A percentile compares a stretch with the other conserved stretches of the same genome.
Conservation (phyloP, 495 filamentous ascomycete species). For the Penicillium coprophilum region DNA sequence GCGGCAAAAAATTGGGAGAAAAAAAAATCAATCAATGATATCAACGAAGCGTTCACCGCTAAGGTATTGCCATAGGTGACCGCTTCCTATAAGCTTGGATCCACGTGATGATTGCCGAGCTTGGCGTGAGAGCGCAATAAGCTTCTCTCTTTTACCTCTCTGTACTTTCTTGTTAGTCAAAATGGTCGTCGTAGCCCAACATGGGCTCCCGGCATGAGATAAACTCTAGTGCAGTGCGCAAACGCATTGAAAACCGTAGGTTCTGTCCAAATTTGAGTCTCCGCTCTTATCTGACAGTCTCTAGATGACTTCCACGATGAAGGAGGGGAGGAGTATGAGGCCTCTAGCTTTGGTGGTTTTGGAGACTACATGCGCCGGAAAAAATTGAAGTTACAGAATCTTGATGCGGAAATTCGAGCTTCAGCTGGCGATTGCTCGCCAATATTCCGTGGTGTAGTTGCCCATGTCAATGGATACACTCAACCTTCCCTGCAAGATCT, state of each 20-base stretch:
- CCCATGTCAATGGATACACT: constrained; percentile 90
- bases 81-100: constrained; percentile 19
- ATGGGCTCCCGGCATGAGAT: constrained; percentile 82
- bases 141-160: not conserved
- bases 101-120: constrained; percentile 20
- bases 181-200: constrained; percentile 30
- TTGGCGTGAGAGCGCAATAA: constrained; percentile 5
- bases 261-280: constrained; percentile 8
- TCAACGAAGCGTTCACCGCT: constrained; percentile 22
- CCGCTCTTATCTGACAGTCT: constrained; percentile 17
- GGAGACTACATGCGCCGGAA: constrained; percentile 89
- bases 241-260: constrained; percentile 73
- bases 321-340: constrained; percentile 86
- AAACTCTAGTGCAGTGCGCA: constrained; percentile 74
- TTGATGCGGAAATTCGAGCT: constrained; percentile 76
- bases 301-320: constrained; percentile 64
- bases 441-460: constrained; percentile 87
- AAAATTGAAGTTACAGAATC: constrained; percentile 92
- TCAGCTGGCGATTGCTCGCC: constrained; percentile 65
- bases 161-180: constrained; percentile 21
- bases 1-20: constrained; percentile 16
- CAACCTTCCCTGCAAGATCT: constrained; percentile 87
- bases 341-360: constrained; percentile 84
- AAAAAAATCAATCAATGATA: constrained; percentile 24
- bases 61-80: constrained; percentile 19